Percentiles rank a stretch among this genome's conserved stretches.
Evolutionary conservation across 2,329 filamentous ascomycete species (phyloP).

Genomic region (Xylariaceae sp.): DNA sequence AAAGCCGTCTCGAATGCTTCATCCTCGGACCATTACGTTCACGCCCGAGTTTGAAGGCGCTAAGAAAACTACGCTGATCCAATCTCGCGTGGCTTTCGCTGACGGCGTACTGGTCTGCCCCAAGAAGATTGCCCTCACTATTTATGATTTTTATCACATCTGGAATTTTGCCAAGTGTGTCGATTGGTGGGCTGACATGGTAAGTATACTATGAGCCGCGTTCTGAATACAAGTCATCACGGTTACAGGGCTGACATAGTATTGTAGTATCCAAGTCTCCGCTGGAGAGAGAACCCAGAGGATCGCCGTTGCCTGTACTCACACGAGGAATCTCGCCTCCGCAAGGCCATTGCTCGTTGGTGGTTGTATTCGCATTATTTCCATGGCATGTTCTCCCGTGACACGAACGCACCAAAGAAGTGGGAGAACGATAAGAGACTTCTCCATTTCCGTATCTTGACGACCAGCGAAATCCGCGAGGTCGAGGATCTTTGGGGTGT

Average conservation of each 20-base stretch:
- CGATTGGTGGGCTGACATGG: slow-evolving; percentile 34
- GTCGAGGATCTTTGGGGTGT: slow-evolving; percentile 19
- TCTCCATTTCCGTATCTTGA: slow-evolving; percentile 21
- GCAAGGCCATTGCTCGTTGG: slow-evolving; percentile 49
- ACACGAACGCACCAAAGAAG: slow-evolving; percentile 11
- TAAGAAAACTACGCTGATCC: slow-evolving; percentile 13
- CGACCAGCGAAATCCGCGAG: slow-evolving; percentile 25
- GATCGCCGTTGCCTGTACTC: slow-evolving; percentile 39
- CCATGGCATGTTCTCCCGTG: slow-evolving; percentile 38
- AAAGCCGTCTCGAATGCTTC: slow-evolving; percentile 17
- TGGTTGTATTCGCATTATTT: slow-evolving; percentile 52
- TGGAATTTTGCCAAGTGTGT: slow-evolving; percentile 29
- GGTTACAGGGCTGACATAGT: neutral
- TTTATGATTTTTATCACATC: slow-evolving; percentile 23
- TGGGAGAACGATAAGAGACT: slow-evolving; percentile 23
- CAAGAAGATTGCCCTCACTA: slow-evolving; percentile 18
- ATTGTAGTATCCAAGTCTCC: slow-evolving; percentile 33
- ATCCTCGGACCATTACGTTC: slow-evolving; percentile 21
- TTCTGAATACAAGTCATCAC: too few species aligned
- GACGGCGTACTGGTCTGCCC: slow-evolving; percentile 18
- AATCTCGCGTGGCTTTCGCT: slow-evolving; percentile 11
- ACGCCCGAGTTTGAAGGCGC: slow-evolving; percentile 7
- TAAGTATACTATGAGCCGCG: neutral
- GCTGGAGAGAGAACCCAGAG: slow-evolving; percentile 42
- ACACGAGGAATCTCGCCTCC: slow-evolving; percentile 42